phyloP scores from a whole-genome alignment of 441 rosid species.

The Erodium texanum region DNA sequence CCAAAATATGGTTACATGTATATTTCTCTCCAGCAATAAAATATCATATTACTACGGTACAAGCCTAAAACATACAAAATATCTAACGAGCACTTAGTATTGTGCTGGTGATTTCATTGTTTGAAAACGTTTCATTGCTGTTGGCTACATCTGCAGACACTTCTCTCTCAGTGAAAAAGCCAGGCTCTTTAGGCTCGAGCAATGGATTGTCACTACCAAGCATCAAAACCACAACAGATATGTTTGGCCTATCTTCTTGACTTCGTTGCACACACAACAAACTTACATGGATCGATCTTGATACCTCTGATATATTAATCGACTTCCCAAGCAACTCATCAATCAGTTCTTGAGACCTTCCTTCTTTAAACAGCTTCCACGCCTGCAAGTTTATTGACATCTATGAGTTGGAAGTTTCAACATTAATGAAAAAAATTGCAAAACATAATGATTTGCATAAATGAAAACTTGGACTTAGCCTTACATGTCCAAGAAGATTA shows the following conservation, averaged over 20 bases:
- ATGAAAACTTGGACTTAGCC: neutral
- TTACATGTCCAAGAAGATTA: constrained; percentile 30
- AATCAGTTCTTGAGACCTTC: neutral
- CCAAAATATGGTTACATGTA: too few species aligned
- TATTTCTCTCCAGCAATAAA: too few species aligned
- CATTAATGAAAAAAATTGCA: neutral
- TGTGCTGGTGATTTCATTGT: neutral
- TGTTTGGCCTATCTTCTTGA: constrained; percentile 8
- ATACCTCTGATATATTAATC: neutral
- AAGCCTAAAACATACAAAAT: too few species aligned
- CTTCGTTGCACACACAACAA: neutral
- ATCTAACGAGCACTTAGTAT: neutral
- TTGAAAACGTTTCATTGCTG: neutral
- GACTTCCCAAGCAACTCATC: neutral
- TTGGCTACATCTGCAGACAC: neutral
- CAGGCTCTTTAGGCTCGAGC: neutral
- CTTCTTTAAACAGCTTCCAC: constrained; percentile 28
- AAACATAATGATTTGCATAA: neutral
- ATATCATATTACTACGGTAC: too few species aligned
- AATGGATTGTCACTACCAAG: constrained; percentile 10
- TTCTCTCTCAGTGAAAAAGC: neutral
- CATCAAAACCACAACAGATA: neutral
- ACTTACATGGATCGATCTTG: neutral
- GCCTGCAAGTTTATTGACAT: constrained; percentile 22
- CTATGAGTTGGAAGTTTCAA: neutral